These are phyloP conservation scores for Blastobotrys buckinghamii DNA, from an alignment of 1,139 yeast species.

Conservation along the genomic window DNA sequence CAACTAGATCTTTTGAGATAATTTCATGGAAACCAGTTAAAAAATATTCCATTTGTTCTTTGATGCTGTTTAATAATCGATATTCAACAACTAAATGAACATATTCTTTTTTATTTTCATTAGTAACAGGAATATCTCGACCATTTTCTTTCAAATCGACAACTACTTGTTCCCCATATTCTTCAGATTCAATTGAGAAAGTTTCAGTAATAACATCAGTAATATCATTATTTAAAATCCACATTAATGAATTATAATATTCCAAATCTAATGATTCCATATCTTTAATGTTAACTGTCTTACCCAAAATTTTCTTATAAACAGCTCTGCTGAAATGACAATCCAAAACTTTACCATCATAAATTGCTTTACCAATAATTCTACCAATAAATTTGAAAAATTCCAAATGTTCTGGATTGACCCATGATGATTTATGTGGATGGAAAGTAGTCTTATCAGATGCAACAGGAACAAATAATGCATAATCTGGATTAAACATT, in stretches of 20 bases:
- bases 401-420: slow-evolving; percentile 87
- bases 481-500: slow-evolving; percentile 96
- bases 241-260: slow-evolving; percentile 82
- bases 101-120: slow-evolving; percentile 85
- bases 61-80: slow-evolving; percentile 73
- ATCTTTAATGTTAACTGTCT: slow-evolving; percentile 80
- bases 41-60: slow-evolving; percentile 84
- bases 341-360: slow-evolving; percentile 80
- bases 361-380: slow-evolving; percentile 90
- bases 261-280: slow-evolving; percentile 94
- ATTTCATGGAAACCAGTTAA: slow-evolving; percentile 81
- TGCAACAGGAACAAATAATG: slow-evolving; percentile 85
- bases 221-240: slow-evolving; percentile 96
- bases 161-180: slow-evolving; percentile 81
- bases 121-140: slow-evolving; percentile 78
- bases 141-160: slow-evolving; percentile 82
- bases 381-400: slow-evolving; percentile 94
- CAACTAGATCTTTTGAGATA: slow-evolving; percentile 77
- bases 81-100: slow-evolving; percentile 84
- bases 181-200: slow-evolving; percentile 89
- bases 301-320: slow-evolving; percentile 78
- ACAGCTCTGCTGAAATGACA: slow-evolving; percentile 96
- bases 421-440: slow-evolving; percentile 89
- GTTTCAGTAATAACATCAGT: slow-evolving; percentile 97
- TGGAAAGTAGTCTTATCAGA: slow-evolving; percentile 93